Evolutionary conservation across 2,329 filamentous ascomycete species (phyloP).

Genomic region (Fusarium sp.): DNA sequence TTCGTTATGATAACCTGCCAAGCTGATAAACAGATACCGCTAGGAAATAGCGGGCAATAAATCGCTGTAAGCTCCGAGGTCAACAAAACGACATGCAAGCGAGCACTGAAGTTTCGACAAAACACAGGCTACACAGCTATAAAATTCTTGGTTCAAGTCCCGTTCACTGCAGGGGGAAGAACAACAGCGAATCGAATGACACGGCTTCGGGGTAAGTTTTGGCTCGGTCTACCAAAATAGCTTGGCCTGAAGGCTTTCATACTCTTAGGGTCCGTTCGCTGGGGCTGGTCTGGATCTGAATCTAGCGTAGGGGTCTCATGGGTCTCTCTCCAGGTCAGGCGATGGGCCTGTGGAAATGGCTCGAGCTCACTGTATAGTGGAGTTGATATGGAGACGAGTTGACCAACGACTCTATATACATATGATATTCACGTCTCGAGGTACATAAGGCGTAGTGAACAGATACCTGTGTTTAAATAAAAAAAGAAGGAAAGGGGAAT

Average conservation of each 20-base stretch:
- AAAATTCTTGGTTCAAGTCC: conserved; percentile 9
- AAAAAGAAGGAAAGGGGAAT: not conserved
- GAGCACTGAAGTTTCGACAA: conserved; percentile 18
- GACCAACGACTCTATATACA: conserved; percentile 25
- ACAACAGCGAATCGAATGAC: conserved; percentile 38
- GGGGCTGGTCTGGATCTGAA: conserved; percentile 40
- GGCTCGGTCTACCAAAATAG: conserved; percentile 42
- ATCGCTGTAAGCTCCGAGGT: not conserved
- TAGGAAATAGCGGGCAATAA: conserved; percentile 28
- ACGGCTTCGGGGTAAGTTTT: conserved; percentile 25
- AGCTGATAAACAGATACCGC: not conserved
- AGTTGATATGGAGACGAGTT: conserved; percentile 24
- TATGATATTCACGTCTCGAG: conserved; percentile 14
- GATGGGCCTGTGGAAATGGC: conserved; percentile 32
- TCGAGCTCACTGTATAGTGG: conserved; percentile 28
- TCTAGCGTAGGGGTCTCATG: conserved; percentile 29
- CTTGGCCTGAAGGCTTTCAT: conserved; percentile 28
- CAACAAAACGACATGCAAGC: conserved; percentile 20
- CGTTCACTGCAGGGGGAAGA: not conserved
- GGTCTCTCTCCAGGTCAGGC: conserved; percentile 24
- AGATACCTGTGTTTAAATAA: conserved; percentile 1
- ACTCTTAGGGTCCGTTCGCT: conserved; percentile 39
- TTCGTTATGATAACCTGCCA: conserved; percentile 4
- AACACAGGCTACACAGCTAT: conserved; percentile 2
- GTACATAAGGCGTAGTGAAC: conserved; percentile 25